Evolutionary conservation across 176 grass and related monocot species (phyloP).

Genomic region (Bothriochloa decipiens): DNA sequence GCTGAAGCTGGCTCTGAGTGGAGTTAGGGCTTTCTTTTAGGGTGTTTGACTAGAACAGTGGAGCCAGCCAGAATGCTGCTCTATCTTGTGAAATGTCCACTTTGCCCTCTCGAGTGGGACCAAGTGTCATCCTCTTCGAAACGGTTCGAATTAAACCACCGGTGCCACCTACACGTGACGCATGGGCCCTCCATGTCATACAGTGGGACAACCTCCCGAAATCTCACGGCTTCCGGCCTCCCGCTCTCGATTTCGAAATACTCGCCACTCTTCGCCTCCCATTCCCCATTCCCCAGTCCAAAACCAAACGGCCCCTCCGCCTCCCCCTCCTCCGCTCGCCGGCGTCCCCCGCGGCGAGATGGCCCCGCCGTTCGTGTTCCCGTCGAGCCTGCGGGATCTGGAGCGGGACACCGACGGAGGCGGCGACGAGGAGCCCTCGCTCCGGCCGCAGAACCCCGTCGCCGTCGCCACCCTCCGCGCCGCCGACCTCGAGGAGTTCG

Average conservation of each 20-base stretch:
- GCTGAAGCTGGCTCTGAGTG: too few species aligned
- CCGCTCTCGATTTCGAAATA: conserved; percentile 56
- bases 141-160: background rate
- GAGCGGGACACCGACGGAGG: conserved; percentile 52
- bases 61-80: too few species aligned
- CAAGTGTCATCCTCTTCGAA: too few species aligned
- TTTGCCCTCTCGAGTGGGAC: too few species aligned
- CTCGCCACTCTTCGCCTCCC: background rate
- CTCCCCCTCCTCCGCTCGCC: conserved; percentile 10
- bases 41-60: too few species aligned
- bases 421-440: conserved; percentile 47
- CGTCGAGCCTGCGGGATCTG: conserved; percentile 69
- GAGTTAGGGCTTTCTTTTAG: too few species aligned
- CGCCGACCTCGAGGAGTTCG: conserved; percentile 87
- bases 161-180: background rate
- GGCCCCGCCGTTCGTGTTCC: conserved; percentile 84
- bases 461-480: conserved; percentile 64
- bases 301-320: background rate
- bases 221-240: conserved; percentile 48
- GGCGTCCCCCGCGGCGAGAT: conserved; percentile 38
- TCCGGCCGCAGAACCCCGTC: conserved; percentile 63
- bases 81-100: too few species aligned
- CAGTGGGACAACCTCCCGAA: background rate
- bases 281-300: background rate
- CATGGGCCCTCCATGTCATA: background rate